phyloP scores from a whole-genome alignment of 2,329 filamentous ascomycete genomes.

The Neonectria hederae region DNA sequence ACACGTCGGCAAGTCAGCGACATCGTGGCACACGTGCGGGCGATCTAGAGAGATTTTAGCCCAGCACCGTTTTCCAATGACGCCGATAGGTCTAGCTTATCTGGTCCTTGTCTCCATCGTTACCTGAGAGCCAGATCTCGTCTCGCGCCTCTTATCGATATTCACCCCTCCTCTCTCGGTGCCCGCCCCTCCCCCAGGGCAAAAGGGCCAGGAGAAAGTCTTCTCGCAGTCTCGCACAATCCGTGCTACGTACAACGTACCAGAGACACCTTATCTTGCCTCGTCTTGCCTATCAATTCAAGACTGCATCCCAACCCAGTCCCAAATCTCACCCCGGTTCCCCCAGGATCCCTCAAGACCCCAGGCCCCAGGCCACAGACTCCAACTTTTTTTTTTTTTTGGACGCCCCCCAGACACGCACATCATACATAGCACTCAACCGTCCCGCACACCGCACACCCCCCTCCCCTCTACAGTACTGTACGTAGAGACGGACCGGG shows the following conservation, averaged over 20 bases:
- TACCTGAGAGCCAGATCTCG: slow-evolving; percentile 52
- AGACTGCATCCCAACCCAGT: slow-evolving; percentile 30
- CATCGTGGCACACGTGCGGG: slow-evolving; percentile 30
- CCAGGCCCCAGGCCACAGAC: slow-evolving; percentile 13
- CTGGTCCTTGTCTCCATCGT: slow-evolving; percentile 63
- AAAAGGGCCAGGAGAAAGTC: not conserved
- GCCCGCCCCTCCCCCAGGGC: slow-evolving; percentile 19
- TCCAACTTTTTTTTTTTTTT: slow-evolving; percentile 14
- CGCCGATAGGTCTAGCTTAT: slow-evolving; percentile 67
- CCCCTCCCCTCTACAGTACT: slow-evolving; percentile 26
- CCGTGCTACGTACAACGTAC: not conserved
- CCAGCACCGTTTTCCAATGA: slow-evolving; percentile 54
- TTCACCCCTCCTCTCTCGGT: slow-evolving; percentile 18
- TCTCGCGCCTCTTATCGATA: slow-evolving; percentile 14
- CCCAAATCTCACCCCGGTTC: slow-evolving; percentile 34
- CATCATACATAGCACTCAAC: slow-evolving; percentile 1
- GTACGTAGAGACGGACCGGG: slow-evolving; percentile 19
- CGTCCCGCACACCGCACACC: no score
- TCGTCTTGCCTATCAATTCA: slow-evolving; percentile 9
- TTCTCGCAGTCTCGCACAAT: not conserved
- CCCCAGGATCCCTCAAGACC: slow-evolving; percentile 28
- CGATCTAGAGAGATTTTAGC: slow-evolving; percentile 27
- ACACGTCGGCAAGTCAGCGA: slow-evolving; percentile 20
- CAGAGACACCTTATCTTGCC: not conserved
- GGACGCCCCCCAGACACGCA: slow-evolving; percentile 10